phyloP scores from a whole-genome alignment of 192 early-diverging fungal species.

The Oehlia diaphana region DNA sequence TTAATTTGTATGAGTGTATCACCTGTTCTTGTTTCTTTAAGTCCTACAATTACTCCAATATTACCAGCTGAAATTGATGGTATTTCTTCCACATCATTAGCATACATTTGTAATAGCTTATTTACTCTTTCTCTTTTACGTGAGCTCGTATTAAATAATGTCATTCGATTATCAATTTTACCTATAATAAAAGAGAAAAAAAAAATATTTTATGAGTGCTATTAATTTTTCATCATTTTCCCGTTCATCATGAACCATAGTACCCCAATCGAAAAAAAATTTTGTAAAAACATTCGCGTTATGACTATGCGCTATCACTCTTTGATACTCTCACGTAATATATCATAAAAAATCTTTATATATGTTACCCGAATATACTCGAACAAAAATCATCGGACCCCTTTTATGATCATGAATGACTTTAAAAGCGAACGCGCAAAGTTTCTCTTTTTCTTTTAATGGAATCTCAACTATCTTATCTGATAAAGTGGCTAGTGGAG shows the following conservation, averaged over 20 bases:
- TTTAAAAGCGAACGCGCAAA: slow-evolving; percentile 94
- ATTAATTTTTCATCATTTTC: no score
- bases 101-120: slow-evolving; percentile 95
- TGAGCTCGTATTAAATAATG: slow-evolving; percentile 67
- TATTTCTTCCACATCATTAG: slow-evolving; percentile 84
- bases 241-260: no score
- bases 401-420: slow-evolving; percentile 81
- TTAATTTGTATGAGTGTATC: slow-evolving; percentile 79
- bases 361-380: slow-evolving; percentile 90
- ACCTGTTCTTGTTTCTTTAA: slow-evolving; percentile 91
- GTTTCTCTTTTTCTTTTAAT: slow-evolving; percentile 51
- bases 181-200: slow-evolving; percentile 31
- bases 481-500: slow-evolving; percentile 54
- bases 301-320: no score
- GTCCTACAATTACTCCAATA: slow-evolving; percentile 96
- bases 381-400: slow-evolving; percentile 91
- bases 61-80: slow-evolving; percentile 89
- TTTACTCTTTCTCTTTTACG: slow-evolving; percentile 95
- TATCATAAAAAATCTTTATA: not conserved
- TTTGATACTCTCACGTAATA: no score
- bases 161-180: slow-evolving; percentile 62
- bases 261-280: no score
- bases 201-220: no score
- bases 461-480: slow-evolving; percentile 44
- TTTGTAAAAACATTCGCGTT: no score